Base-by-base conservation (phyloP, 805 yeast genomes). In the Candida khao-thaluensis region DNA sequence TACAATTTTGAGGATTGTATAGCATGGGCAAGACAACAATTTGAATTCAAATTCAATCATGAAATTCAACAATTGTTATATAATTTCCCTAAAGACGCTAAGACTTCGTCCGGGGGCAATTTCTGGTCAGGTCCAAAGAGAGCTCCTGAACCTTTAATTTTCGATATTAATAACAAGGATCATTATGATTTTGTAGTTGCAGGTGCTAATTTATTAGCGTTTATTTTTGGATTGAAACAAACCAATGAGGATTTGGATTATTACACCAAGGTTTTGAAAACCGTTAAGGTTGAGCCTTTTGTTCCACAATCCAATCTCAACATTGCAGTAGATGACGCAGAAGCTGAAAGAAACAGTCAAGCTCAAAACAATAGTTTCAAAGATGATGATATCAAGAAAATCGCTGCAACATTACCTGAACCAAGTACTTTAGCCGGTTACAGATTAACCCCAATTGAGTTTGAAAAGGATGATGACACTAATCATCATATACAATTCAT, bases 51-150 rank as follows among this genome's bases (percentile, higher is more conserved):
- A 65, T 93, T 75, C 71, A 79, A 77, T 54, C 79, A 88, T 59
- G 98, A 91, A 43, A 89, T 91, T 49, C 69, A 80, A 56, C 99
- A 93, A 71, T 75, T 93, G 56, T 74, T 93, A 50, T 93, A 77
- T 73, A 93, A 91, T 60, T 93, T 93, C 77, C 99, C 99, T 15
- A 79, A 76, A 44, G 99, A 93, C 64, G 93, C 98, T 3, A 81
- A 76, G 30, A 93, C 96, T 3, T 79, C 95, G 0, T 74, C 74
- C 36, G 99, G 99, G 40, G 89, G 82, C 22, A 93, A 95, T 51
- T 93, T 93, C 66, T 93, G 99, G 99, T 79, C 95, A 15, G 96
- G 97, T 40, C 93, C 98, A 23, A 93, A 93, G 67, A 82, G 98
- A 61, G 95, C 96, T 14, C 99, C 99, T 35, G 77, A 74, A 31